Percentiles rank a stretch among this genome's conserved stretches.
Conservation (phyloP, 257 asterid species). For the Ligustrum vulgare region DNA sequence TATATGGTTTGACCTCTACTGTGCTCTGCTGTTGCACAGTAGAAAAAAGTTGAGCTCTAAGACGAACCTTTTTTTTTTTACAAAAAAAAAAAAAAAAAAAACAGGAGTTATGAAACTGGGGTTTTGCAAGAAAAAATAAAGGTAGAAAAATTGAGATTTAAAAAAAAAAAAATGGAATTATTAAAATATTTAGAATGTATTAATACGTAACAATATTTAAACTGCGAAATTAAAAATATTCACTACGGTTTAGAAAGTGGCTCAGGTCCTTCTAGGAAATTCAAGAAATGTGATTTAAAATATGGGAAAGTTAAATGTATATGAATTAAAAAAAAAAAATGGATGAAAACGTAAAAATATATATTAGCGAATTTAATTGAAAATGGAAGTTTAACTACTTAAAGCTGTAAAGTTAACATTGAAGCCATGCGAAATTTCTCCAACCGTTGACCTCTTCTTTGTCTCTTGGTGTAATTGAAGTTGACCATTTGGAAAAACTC, state of each 20-base stretch:
- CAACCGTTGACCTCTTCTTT: constrained; percentile 72
- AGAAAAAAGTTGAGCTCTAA: constrained; percentile 14
- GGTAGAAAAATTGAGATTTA: constrained; percentile 41
- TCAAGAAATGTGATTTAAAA: constrained; percentile 50
- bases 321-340: constrained; percentile 32
- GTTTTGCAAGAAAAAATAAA: constrained; percentile 45
- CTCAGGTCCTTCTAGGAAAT: constrained; percentile 86
- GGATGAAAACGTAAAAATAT: constrained; percentile 26
- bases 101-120: constrained; percentile 52
- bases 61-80: neutral
- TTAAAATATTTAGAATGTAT: constrained; percentile 35
- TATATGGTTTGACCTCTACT: constrained; percentile 35
- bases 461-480: constrained; percentile 64
- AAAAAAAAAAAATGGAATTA: constrained; percentile 34
- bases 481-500: constrained; percentile 38
- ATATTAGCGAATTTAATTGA: constrained; percentile 22
- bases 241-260: constrained; percentile 82
- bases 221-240: constrained; percentile 64
- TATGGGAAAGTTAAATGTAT: constrained; percentile 46
- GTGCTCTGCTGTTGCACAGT: constrained; percentile 49
- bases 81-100: constrained; percentile 3
- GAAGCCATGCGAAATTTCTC: constrained; percentile 54
- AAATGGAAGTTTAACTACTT: constrained; percentile 43
- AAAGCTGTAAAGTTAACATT: constrained; percentile 79
- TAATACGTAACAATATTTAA: constrained; percentile 58